Conservation (phyloP, 495 filamentous ascomycete genomes). For the Trichoderma gamsii region DNA sequence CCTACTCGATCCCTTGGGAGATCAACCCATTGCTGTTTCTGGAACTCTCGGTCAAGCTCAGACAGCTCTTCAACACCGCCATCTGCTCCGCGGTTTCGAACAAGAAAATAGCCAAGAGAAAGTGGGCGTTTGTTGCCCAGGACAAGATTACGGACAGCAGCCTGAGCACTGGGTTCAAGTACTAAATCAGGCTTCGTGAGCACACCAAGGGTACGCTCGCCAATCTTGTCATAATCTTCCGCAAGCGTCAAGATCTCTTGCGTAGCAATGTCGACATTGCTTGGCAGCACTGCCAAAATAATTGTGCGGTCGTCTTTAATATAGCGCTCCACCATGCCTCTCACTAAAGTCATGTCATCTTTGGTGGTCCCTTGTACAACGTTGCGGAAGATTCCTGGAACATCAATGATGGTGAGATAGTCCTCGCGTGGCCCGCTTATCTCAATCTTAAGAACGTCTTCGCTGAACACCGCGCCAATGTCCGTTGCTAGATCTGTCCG, state of each 20-base stretch:
- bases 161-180: constrained; percentile 40
- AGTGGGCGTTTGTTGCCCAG: constrained; percentile 35
- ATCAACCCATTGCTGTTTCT: constrained; percentile 34
- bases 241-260: constrained; percentile 56
- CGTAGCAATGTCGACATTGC: constrained; percentile 55
- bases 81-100: constrained; percentile 48
- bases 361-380: constrained; percentile 41
- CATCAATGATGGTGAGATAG: constrained; percentile 57
- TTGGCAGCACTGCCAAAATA: constrained; percentile 53
- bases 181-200: constrained; percentile 57
- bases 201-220: constrained; percentile 51
- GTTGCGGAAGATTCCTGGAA: constrained; percentile 60
- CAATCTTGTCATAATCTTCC: constrained; percentile 40
- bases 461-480: constrained; percentile 34
- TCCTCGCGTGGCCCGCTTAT: constrained; percentile 48
- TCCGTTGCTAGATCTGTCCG: constrained; percentile 21
- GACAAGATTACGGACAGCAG: constrained; percentile 41
- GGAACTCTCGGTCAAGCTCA: constrained; percentile 28
- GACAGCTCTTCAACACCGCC: constrained; percentile 17
- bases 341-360: constrained; percentile 40
- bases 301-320: constrained; percentile 49
- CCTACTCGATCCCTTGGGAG: constrained; percentile 44
- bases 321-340: constrained; percentile 44
- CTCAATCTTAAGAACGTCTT: constrained; percentile 51
- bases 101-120: constrained; percentile 50